Conservation (phyloP, 2,329 filamentous ascomycete genomes). For the Alternaria alternata region DNA sequence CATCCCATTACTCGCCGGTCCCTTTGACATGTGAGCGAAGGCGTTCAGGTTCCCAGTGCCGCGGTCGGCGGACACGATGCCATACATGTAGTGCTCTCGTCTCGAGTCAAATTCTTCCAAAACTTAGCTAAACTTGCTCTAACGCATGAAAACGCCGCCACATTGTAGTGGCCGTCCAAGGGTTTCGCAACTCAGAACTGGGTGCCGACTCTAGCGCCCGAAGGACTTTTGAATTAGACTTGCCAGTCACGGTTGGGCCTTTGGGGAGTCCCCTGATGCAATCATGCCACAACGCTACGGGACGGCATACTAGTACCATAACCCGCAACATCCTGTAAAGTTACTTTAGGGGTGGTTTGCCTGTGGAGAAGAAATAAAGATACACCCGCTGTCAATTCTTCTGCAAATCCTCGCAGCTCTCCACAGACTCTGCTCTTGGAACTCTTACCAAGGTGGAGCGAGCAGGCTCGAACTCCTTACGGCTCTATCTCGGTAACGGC, state of each 20-base stretch:
- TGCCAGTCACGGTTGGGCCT: conserved; percentile 3
- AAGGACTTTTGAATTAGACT: background rate
- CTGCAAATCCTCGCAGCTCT: background rate
- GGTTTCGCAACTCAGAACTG: background rate
- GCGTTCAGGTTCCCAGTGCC: background rate
- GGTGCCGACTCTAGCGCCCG: conserved; percentile 3
- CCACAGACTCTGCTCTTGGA: conserved; percentile 5
- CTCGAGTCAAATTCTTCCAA: conserved; percentile 1
- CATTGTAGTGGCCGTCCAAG: background rate
- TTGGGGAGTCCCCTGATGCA: conserved; percentile 3
- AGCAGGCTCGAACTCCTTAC: conserved; percentile 9
- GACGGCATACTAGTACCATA: conserved; percentile 2
- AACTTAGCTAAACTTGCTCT: background rate
- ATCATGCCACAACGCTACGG: conserved; percentile 3
- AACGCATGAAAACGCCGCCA: conserved; percentile 1
- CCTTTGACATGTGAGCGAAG: conserved; percentile 1
- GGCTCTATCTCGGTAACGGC: conserved; percentile 9
- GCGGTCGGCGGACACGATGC: conserved; percentile 1
- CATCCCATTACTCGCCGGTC: conserved; percentile 2
- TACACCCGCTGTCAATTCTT: conserved; percentile 6
- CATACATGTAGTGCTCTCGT: background rate
- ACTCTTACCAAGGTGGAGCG: background rate
- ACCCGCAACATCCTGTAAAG: conserved; percentile 2
- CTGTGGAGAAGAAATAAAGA: conserved; percentile 11
- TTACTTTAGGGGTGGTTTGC: conserved; percentile 5